Conservation (phyloP, 2,329 filamentous ascomycete genomes). For the Pyrenophora teres region DNA sequence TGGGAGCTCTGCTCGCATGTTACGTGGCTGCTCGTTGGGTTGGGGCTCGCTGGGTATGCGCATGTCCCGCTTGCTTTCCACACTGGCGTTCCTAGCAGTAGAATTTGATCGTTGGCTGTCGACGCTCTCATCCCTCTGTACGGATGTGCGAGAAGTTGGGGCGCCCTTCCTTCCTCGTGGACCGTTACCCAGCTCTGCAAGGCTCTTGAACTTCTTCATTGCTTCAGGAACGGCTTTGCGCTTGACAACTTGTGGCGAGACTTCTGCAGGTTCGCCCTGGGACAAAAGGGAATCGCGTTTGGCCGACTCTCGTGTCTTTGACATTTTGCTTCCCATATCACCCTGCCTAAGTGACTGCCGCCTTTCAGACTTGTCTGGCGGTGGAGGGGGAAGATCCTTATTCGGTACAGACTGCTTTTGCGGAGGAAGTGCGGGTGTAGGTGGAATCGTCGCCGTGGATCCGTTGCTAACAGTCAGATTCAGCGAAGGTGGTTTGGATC, state of each 20-base stretch:
- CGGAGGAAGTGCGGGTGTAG: constrained; percentile 25
- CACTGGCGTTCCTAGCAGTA: constrained; percentile 2
- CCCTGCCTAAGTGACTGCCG: constrained; percentile 20
- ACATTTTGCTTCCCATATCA: constrained; percentile 29
- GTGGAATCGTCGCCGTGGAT: constrained; percentile 42
- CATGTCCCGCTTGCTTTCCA: background rate
- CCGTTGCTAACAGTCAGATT: constrained; percentile 45
- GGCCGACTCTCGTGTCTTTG: constrained; percentile 26
- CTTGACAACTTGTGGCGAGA: constrained; percentile 24
- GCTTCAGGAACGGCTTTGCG: constrained; percentile 32
- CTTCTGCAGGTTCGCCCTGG: constrained; percentile 17
- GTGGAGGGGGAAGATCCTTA: constrained; percentile 41
- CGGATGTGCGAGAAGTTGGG: constrained; percentile 27
- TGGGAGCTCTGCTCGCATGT: constrained; percentile 26
- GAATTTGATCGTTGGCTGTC: constrained; percentile 11
- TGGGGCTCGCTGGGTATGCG: background rate
- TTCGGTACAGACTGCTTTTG: constrained; percentile 22
- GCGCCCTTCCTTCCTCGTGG: constrained; percentile 37
- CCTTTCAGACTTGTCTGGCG: constrained; percentile 41
- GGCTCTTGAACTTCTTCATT: constrained; percentile 34
- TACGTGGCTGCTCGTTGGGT: constrained; percentile 7
- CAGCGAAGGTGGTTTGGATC: constrained; percentile 42
- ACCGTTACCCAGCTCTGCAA: constrained; percentile 36
- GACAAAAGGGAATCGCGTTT: constrained; percentile 39
- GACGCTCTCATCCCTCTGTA: constrained; percentile 20